These are phyloP conservation scores for Sanghuangporus weigelae DNA, from an alignment of 1,284 basidiomycete species.

Conservation along the genomic window DNA sequence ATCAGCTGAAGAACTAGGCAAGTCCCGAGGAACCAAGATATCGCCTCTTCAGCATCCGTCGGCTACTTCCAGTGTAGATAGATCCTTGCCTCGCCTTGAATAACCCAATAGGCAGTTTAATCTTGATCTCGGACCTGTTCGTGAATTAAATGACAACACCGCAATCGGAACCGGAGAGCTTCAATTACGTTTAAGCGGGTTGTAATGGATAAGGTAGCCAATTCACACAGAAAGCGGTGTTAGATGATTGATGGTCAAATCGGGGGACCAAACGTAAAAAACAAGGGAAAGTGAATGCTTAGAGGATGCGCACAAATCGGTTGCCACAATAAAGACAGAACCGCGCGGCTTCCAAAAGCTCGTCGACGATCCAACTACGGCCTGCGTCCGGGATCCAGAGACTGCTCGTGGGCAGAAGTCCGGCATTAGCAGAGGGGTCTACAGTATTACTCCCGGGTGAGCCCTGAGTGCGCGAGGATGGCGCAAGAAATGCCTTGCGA, in stretches of 20 bases:
- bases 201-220: too few species aligned
- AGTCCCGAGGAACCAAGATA: background rate
- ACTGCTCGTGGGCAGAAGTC: constrained; percentile 23
- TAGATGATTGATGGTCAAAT: too few species aligned
- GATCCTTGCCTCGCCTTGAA: background rate
- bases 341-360: constrained; percentile 56
- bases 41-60: background rate
- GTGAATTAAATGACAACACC: background rate
- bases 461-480: constrained; percentile 27
- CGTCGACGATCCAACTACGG: constrained; percentile 57
- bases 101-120: background rate
- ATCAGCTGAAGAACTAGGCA: background rate
- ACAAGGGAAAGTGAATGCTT: constrained; percentile 11
- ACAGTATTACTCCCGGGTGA: background rate
- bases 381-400: constrained; percentile 41
- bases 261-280: background rate
- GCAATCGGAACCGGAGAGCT: background rate
- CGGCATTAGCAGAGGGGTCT: background rate
- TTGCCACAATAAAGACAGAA: constrained; percentile 67
- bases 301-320: constrained; percentile 54
- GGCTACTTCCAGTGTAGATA: background rate
- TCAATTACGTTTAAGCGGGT: too few species aligned
- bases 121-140: background rate
- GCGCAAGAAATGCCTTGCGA: constrained; percentile 61
- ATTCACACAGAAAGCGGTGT: background rate